Conservation (phyloP, 2,329 filamentous ascomycete genomes). For the Hymenoscyphus repandus region DNA sequence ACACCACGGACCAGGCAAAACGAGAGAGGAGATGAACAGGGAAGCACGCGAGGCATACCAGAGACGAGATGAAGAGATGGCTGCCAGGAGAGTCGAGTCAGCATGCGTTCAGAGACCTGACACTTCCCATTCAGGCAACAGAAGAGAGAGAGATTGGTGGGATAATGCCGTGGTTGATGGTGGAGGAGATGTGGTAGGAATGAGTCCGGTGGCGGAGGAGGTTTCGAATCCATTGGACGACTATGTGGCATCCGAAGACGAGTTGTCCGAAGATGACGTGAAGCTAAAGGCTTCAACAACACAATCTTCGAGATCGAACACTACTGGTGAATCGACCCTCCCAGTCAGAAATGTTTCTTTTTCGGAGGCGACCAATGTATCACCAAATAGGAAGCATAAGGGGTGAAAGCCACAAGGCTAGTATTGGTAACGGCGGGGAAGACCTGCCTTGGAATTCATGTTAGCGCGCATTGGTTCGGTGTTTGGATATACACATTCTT, state of each 20-base stretch:
- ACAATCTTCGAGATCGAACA: neutral
- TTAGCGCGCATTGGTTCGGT: conserved; percentile 14
- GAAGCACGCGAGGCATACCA: conserved; percentile 44
- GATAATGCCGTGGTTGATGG: conserved; percentile 22
- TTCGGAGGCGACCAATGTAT: neutral
- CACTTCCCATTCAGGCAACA: conserved; percentile 4
- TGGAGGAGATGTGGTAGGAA: conserved; percentile 2
- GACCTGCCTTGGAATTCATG: neutral
- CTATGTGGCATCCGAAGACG: neutral
- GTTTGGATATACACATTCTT: neutral
- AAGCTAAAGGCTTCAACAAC: neutral
- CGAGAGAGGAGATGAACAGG: conserved; percentile 47
- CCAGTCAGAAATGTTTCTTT: neutral
- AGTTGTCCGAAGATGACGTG: neutral
- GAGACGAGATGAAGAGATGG: conserved; percentile 44
- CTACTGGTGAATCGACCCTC: neutral
- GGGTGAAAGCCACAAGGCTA: neutral
- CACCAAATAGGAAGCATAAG: conserved; percentile 1
- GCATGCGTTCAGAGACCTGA: conserved; percentile 5
- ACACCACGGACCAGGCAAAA: conserved; percentile 37
- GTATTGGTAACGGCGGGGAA: neutral
- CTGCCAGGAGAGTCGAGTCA: conserved; percentile 27
- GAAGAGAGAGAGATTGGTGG: conserved; percentile 33
- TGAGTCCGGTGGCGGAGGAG: conserved; percentile 26
- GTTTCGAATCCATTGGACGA: conserved; percentile 17